These are phyloP conservation scores for Circinella umbellata DNA, from an alignment of 371 early-diverging fungal genomes.

Conservation along the genomic window DNA sequence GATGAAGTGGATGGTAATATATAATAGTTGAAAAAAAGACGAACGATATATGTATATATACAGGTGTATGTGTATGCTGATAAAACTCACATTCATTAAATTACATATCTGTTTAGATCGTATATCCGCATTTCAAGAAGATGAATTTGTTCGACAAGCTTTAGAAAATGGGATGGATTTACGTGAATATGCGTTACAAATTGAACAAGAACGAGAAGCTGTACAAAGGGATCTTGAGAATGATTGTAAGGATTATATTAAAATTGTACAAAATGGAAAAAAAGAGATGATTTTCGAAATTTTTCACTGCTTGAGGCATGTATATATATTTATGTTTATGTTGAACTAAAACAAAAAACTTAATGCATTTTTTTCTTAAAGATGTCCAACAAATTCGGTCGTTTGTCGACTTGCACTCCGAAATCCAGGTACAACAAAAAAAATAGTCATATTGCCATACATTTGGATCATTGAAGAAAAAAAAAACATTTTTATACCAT, in stretches of 20 bases:
- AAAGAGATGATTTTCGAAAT: too few species aligned
- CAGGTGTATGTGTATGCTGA: neutral
- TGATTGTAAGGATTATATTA: slow-evolving; percentile 60
- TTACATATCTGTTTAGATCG: slow-evolving; percentile 37
- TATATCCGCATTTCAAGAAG: slow-evolving; percentile 74
- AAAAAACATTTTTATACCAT: too few species aligned
- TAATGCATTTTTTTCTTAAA: slow-evolving; percentile 18
- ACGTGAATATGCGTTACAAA: slow-evolving; percentile 81
- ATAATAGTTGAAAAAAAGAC: neutral
- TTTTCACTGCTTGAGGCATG: too few species aligned
- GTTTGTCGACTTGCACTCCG: slow-evolving; percentile 73
- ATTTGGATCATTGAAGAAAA: neutral
- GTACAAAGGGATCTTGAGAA: slow-evolving; percentile 76
- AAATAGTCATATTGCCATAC: neutral
- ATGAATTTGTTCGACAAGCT: slow-evolving; percentile 79
- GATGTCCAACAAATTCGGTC: slow-evolving; percentile 72
- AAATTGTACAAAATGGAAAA: neutral
- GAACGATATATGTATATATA: neutral
- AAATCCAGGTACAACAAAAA: slow-evolving; percentile 57
- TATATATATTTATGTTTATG: too few species aligned
- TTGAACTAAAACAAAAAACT: too few species aligned
- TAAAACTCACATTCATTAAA: too few species aligned
- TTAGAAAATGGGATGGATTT: slow-evolving; percentile 86
- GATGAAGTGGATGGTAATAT: slow-evolving; percentile 61
- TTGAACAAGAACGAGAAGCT: slow-evolving; percentile 71